Conservation (phyloP, 257 asterid species). For the Nicotiana tomentosiformis region DNA sequence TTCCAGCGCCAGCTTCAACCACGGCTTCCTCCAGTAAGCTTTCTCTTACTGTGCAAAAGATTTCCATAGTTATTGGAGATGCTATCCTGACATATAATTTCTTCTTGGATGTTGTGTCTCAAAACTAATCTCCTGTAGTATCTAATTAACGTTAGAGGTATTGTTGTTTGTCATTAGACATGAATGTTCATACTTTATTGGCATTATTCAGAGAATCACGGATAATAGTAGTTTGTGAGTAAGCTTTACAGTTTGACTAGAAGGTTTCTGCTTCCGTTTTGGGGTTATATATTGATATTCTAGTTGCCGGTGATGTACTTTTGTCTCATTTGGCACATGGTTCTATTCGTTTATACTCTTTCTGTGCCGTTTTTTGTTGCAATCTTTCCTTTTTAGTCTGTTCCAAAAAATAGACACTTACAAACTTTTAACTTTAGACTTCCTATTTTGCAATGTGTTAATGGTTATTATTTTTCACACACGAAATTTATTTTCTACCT, state of each 20-base stretch:
- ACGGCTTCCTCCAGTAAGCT: constrained; percentile 45
- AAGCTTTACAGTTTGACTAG: background rate
- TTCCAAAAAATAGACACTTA: background rate
- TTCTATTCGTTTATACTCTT: background rate
- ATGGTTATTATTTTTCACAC: background rate
- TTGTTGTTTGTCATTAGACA: background rate
- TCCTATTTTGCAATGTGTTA: background rate
- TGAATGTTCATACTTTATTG: background rate
- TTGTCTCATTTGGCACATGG: background rate
- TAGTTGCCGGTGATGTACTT: background rate
- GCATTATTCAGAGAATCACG: background rate
- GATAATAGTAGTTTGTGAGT: background rate
- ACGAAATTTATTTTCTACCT: background rate
- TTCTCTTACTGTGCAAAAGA: background rate
- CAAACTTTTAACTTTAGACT: background rate
- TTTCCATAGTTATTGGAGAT: background rate
- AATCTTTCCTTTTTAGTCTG: background rate
- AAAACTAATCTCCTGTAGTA: background rate
- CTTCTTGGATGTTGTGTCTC: background rate
- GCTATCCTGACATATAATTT: background rate
- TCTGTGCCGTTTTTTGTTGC: background rate
- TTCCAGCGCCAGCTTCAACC: constrained; percentile 72
- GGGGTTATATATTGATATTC: background rate
- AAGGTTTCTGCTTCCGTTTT: background rate
- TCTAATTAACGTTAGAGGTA: background rate